Base-by-base conservation (phyloP, 2,329 filamentous ascomycete species). In the Colletotrichum theobromicola region DNA sequence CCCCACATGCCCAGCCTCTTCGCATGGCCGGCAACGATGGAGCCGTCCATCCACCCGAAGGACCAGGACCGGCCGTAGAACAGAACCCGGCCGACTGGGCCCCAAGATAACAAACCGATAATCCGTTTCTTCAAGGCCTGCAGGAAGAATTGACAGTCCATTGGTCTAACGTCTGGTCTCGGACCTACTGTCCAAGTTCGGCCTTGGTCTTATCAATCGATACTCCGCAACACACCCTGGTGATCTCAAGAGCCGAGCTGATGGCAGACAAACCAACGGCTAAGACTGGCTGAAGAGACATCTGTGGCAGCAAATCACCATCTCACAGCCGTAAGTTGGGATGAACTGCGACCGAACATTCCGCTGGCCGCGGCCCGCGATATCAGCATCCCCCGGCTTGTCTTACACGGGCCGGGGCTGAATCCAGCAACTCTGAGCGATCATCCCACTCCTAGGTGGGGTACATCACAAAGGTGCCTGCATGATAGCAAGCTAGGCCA, bases 281-380 rank as follows among this genome's bases (percentile, higher is more conserved):
- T 10, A 13, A 37, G 12, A 60, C 2, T 37, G 7, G 18, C 26
- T 16, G 5, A 13, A 9, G 10, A 35, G 7, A 4, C 10, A 3
- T 37, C 0, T 66, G 28, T 18, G 1, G 10, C 9, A 37, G 50
- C 46, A 30, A 4, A 42, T 30, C 50, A 32, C 37, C 30, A 35
- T n/a, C 24, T 57, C 24, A 5, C 32, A 37, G 30, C 21, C 16
- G 4, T 28, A 6, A 5, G 2, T 15, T n/a, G 28, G 46, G n/a
- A 50, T 50, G 42, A 37, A 26, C n/a, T 2, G 10, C 60, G 8
- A 18, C 50, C 46, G n/a, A 16, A 42, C 8, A 2, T 5, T 15
- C 13, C 71, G 71, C 46, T 30, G 21, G 60, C 71, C 71, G 66
- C 71, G 67, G 60, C 30, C 66, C 35, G 58, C 60, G 60, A 55